Base-by-base conservation (phyloP, 495 filamentous ascomycete genomes). In the Acidiella bohemica region DNA sequence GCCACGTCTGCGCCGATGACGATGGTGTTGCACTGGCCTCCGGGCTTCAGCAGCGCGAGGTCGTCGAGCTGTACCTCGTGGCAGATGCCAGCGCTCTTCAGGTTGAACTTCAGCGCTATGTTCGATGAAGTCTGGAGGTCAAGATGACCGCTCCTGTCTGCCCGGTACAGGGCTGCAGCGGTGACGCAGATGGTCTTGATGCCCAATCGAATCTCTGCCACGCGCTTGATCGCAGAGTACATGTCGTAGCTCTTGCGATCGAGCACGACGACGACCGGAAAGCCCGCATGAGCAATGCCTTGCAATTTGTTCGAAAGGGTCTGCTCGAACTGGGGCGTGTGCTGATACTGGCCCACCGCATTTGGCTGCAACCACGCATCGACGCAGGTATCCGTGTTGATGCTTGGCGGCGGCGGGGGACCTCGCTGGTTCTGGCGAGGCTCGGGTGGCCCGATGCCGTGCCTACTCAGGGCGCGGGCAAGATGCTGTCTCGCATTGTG, bases 1-100 rank as follows among this genome's bases (percentile, higher is more conserved):
- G 49, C 40, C 3, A 51, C 44, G 37, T 51, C 49, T 1, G 43
- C 43, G 10, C 49, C 49, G n/a, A 51, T 13, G n/a, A 51, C 43
- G 12, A 51, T 47, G 10, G 42, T 46, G 13, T 32, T 22, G 26
- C 29, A n/a, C 1, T 18, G 1, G 2, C 3, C 14, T 11, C 34
- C 24, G 3, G 23, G 8, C 2, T 12, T 5, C 24, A 47, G 32
- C 10, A 3, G 10, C 10, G 2, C 4, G 16, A 42, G 19, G 17
- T 5, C 26, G 3, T 20, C 17, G 3, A 2, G 17, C 6, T n/a
- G 22, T 3, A 36, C 16, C 18, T 14, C 23, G 27, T 47, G 38
- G 27, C 37, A 42, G 28, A 8, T 19, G 21, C 32, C 12, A 11
- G 7, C 11, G 14, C 17, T 4, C 12, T 36, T 36, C 2, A 42